These are phyloP conservation scores for Herpetomonas samuelpessoai DNA, from an alignment of 208 protist species.

Conservation along the genomic window DNA sequence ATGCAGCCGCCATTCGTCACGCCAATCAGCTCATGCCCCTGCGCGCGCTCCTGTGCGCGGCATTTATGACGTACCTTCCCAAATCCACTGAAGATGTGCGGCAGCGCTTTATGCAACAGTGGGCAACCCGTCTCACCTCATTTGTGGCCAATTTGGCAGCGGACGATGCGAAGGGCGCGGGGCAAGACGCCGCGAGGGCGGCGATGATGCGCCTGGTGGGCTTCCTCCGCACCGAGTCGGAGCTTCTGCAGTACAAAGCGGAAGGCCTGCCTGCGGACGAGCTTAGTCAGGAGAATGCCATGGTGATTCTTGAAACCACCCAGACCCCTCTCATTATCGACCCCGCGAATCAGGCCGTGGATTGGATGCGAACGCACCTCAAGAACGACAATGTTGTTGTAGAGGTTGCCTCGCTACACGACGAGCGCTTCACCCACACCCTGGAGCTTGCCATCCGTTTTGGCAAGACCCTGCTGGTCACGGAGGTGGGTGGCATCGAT, in stretches of 20 bases:
- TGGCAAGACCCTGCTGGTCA: slow-evolving; percentile 97
- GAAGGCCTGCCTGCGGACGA: slow-evolving; percentile 94
- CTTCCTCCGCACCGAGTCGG: slow-evolving; percentile 94
- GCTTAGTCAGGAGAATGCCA: slow-evolving; percentile 96
- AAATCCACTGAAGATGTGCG: slow-evolving; percentile 85
- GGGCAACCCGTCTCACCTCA: slow-evolving; percentile 62
- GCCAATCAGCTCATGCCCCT: slow-evolving; percentile 77
- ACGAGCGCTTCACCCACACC: slow-evolving; percentile 93
- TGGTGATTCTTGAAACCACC: slow-evolving; percentile 90
- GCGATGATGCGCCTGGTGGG: slow-evolving; percentile 37
- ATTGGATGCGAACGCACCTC: slow-evolving; percentile 92
- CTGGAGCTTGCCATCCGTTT: slow-evolving; percentile 98
- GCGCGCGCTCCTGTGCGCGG: slow-evolving; percentile 81
- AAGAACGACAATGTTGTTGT: slow-evolving; percentile 57
- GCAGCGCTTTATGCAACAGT: slow-evolving; percentile 59
- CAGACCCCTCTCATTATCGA: slow-evolving; percentile 96
- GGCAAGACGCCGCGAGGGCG: slow-evolving; percentile 11
- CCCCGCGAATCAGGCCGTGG: slow-evolving; percentile 91
- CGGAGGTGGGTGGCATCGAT: slow-evolving; percentile 94
- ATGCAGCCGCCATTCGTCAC: slow-evolving; percentile 62
- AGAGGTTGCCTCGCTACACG: slow-evolving; percentile 89
- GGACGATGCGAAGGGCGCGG: not conserved
- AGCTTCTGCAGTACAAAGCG: slow-evolving; percentile 94
- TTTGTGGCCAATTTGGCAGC: slow-evolving; percentile 13
- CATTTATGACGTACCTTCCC: slow-evolving; percentile 93